Evolutionary conservation across 2,329 filamentous ascomycete genomes (phyloP).

Genomic region (Daldinia eschscholtzii): DNA sequence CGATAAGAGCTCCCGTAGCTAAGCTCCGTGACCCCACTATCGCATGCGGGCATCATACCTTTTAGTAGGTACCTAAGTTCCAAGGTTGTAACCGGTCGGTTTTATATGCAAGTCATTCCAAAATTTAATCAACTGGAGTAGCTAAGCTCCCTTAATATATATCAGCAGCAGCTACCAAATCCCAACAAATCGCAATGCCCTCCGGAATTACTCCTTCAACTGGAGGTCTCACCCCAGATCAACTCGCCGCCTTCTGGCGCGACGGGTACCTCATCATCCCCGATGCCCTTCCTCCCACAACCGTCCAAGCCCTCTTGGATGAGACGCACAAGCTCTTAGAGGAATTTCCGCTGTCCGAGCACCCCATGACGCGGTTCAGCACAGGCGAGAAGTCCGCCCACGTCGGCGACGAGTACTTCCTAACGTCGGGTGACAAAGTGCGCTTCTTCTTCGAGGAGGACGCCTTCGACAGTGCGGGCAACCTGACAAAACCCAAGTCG

Average conservation of each 20-base stretch:
- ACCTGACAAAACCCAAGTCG: conserved; percentile 81
- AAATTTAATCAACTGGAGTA: neutral
- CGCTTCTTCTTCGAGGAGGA: conserved; percentile 98
- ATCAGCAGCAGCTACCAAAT: neutral
- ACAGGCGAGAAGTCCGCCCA: conserved; percentile 82
- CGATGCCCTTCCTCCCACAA: conserved; percentile 75
- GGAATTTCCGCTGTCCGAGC: conserved; percentile 81
- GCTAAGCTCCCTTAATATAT: too few species aligned
- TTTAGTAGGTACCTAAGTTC: neutral
- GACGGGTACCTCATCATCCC: conserved; percentile 94
- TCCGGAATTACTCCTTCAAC: conserved; percentile 40
- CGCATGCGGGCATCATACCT: conserved; percentile 19
- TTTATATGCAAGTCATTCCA: neutral
- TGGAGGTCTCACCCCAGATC: conserved; percentile 75
- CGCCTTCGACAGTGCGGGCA: conserved; percentile 76
- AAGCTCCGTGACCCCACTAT: conserved; percentile 39
- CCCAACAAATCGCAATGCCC: conserved; percentile 28
- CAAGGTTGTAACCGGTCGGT: neutral
- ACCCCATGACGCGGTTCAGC: conserved; percentile 94
- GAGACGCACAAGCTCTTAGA: conserved; percentile 82
- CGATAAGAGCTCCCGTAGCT: conserved; percentile 32
- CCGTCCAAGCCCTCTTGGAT: conserved; percentile 75
- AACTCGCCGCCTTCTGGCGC: conserved; percentile 78
- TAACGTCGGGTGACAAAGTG: conserved; percentile 88
- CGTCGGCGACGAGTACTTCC: conserved; percentile 95